Base-by-base conservation (phyloP, 2,329 filamentous ascomycete genomes). In the Cadophora malorum region DNA sequence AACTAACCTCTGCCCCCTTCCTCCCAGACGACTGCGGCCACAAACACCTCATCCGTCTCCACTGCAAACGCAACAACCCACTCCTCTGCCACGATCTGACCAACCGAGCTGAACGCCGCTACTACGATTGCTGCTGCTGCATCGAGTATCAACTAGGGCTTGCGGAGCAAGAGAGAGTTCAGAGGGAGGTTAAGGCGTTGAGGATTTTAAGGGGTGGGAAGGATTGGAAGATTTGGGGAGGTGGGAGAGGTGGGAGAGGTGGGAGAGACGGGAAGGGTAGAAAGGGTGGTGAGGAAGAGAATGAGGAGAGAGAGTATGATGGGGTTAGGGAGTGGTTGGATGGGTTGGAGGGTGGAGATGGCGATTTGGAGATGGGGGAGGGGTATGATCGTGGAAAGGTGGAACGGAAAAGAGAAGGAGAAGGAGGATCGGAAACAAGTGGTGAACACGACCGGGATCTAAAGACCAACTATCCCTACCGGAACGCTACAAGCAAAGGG, bases 1-100 rank as follows among this genome's bases (percentile, higher is more conserved):
- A 28, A 38, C 55, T 38, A 10, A 28, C 31, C 31, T 12, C 35
- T 35, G 33, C 55, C 33, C 25, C 55, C 10, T 5, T 19, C 23
- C 25, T 4, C 41, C 14, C 14, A 69, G 67, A 69, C 21, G 61
- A 69, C 10, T 69, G 67, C 61, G 49, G 35, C 16, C 67, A 69
- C 60, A 69, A 69, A 55, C 64, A 64, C 60, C 64, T 69, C 31
- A 31, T 56, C 12, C 67, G 67, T 1, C 49, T 56, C 1, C 9
- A n/a, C 23, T 69, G 67, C 67, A 19, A 38, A 10, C 31, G 12
- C 1, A 12, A 33, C 9, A 69, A 69, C 53, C 19, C 23, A 9
- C 47, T 60, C 21, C 64, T 69, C 35, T 69, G 64, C 55, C 52
- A 59, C 16, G 60, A 66, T 25, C 9, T 52, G 3, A 8, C 45